Percentiles rank a stretch among this genome's conserved stretches.
phyloP scores from a whole-genome alignment of 345 rosid genomes.

The Kernera saxatilis region DNA sequence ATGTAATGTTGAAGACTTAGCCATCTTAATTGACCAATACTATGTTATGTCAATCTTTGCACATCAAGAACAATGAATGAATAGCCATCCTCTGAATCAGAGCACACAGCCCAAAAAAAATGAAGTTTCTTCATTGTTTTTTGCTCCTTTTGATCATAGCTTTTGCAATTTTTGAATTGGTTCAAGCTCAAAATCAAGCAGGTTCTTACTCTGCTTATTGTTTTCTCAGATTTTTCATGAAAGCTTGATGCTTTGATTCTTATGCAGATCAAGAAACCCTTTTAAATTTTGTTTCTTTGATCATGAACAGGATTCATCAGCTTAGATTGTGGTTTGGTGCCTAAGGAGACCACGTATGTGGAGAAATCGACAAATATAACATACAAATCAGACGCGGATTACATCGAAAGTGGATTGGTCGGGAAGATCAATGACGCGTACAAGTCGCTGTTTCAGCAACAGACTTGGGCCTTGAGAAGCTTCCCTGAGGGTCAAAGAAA shows the following conservation, averaged over 20 bases:
- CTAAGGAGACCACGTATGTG: background rate
- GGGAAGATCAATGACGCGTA: background rate
- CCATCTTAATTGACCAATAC: constrained; percentile 15
- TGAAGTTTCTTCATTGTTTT: constrained; percentile 3
- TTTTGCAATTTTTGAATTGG: background rate
- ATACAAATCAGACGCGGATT: constrained; percentile 19
- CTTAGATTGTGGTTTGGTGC: constrained; percentile 27
- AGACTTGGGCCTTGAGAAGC: constrained; percentile 24
- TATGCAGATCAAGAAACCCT: background rate
- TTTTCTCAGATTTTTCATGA: background rate
- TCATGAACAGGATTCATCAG: constrained; percentile 28
- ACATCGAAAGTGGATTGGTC: background rate
- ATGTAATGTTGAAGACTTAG: constrained; percentile 8
- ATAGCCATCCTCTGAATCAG: background rate
- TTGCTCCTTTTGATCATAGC: background rate
- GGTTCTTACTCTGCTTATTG: constrained; percentile 7
- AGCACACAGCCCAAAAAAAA: background rate
- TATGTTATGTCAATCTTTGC: background rate
- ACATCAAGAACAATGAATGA: background rate
- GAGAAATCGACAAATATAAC: constrained; percentile 21
- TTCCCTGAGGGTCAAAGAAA: constrained; percentile 34
- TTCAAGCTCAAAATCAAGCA: constrained; percentile 28
- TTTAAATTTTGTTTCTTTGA: background rate
- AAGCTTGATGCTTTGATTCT: background rate
- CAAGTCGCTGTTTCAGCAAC: constrained; percentile 9